Evolutionary conservation across 176 grass and related monocot genomes (phyloP), one percentile per base, ranked within the genome.

Genomic region (Elaeis guineensis): DNA sequence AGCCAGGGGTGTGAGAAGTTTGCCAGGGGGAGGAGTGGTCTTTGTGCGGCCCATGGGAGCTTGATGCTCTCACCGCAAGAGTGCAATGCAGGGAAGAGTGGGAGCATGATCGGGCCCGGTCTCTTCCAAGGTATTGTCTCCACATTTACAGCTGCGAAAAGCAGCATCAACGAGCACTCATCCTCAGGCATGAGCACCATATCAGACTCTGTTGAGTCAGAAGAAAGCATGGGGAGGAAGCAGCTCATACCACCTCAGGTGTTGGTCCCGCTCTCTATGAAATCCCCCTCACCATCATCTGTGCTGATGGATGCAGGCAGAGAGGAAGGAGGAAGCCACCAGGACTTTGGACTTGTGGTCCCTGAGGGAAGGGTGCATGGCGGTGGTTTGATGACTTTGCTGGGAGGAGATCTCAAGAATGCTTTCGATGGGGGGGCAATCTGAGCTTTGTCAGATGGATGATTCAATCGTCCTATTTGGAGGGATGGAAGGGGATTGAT

Each of bases 361-460:
- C 84, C 87, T 2, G 93, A 98, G 63, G 87, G 93, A 50, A 82
- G 87, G 73, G 87, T 98, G 55, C 87, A 92, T 28, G 87, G 93
- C 21, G 84, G 93, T 52, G 93, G 87, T 3, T 66, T 92, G 48
- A 92, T 92, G 79, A 83, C 87, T 50, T 77, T 98, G 70, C 75
- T 92, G 8, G 74, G 82, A 51, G 64, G 81, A 30, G 80, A 61
- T 65, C 61, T 83, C 18, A 70, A 73, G 55, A 61, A 55, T 66
- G 60, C 50, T 67, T 57, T 62, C 54, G 59, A 67, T 35, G 70
- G 50, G 28, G 71, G 59, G 3, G 64, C 85, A 25, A n/a, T 64
- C n/a, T 78, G 67, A 85, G 6, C 39, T 70, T 63, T 19, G 12
- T 69, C 20, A 29, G 50, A 49, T 53, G 2, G 5, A 22, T 29